Evolutionary conservation across 1,284 basidiomycete species (phyloP).

Genomic region (Sporisorium reilianum): DNA sequence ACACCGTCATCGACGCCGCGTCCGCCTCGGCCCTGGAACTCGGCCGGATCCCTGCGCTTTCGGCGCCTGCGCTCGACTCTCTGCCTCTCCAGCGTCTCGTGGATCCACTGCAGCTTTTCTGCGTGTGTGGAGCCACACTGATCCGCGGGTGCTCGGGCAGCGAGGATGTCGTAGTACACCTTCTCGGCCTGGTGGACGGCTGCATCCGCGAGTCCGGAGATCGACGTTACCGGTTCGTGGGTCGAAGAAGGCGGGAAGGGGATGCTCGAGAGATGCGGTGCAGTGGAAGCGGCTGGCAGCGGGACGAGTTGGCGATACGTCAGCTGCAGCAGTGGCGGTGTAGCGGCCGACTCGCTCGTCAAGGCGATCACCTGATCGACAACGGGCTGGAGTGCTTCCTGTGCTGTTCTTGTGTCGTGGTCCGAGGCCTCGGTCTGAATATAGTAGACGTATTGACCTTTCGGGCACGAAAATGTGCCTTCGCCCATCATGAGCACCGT

Average conservation of each 20-base stretch:
- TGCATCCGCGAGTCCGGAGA: slow-evolving; percentile 34
- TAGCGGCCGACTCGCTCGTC: background rate
- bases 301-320: slow-evolving; percentile 30
- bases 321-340: slow-evolving; percentile 30
- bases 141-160: slow-evolving; percentile 4
- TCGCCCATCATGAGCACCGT: slow-evolving; percentile 79
- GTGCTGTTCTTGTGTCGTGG: background rate
- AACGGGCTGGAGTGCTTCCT: slow-evolving; percentile 23
- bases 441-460: slow-evolving; percentile 71
- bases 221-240: slow-evolving; percentile 20
- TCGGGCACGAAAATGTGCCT: slow-evolving; percentile 85
- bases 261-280: slow-evolving; percentile 15
- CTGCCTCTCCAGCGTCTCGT: slow-evolving; percentile 74
- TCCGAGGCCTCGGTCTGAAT: slow-evolving; percentile 32
- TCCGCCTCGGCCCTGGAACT: slow-evolving; percentile 57
- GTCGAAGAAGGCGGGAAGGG: slow-evolving; percentile 27
- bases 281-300: background rate
- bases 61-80: slow-evolving; percentile 73
- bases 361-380: slow-evolving; percentile 26
- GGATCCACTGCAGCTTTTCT: slow-evolving; percentile 71
- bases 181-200: slow-evolving; percentile 30
- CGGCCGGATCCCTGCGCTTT: slow-evolving; percentile 41
- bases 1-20: slow-evolving; percentile 43
- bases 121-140: slow-evolving; percentile 7
- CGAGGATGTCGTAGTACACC: slow-evolving; percentile 69